phyloP scores from a whole-genome alignment of 106 monocot genomes.

The Dendrobium officinale region DNA sequence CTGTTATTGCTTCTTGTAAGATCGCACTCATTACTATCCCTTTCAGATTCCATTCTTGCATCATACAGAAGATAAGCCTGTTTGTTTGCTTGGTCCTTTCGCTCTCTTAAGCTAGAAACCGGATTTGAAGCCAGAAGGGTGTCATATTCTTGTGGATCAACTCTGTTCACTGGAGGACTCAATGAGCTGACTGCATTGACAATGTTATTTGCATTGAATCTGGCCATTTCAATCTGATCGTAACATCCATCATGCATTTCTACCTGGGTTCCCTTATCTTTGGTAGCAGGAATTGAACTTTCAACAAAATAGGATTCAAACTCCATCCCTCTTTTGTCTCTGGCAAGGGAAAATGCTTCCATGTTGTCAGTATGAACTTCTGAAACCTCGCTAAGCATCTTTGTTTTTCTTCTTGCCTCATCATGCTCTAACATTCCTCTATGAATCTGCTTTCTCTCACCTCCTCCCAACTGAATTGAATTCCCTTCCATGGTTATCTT shows the following conservation, averaged over 20 bases:
- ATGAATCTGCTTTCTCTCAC: slow-evolving; percentile 10
- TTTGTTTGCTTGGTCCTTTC: not conserved
- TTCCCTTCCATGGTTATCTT: not conserved
- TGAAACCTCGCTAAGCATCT: slow-evolving; percentile 2
- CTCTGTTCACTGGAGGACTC: not conserved
- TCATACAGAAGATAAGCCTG: not conserved
- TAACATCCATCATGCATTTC: not conserved
- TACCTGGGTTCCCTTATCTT: slow-evolving; percentile 13
- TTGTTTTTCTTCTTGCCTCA: not conserved
- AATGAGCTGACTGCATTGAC: slow-evolving; percentile 1
- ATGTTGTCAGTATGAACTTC: not conserved
- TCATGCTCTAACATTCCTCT: not conserved
- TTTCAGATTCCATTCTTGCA: slow-evolving; percentile 5
- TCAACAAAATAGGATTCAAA: slow-evolving; percentile 8
- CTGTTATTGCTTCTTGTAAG: not conserved
- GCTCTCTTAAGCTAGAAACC: not conserved
- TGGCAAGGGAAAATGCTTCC: not conserved
- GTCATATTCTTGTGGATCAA: slow-evolving; percentile 2
- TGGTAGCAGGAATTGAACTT: slow-evolving; percentile 7
- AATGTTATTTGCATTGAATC: slow-evolving; percentile 1
- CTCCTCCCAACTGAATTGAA: slow-evolving; percentile 1
- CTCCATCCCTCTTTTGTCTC: slow-evolving; percentile 8
- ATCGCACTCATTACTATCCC: not conserved
- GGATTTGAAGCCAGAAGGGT: not conserved
- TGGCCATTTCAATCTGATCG: slow-evolving; percentile 2